Base-by-base conservation (phyloP, 495 filamentous ascomycete species). In the Daldinia caldariorum region DNA sequence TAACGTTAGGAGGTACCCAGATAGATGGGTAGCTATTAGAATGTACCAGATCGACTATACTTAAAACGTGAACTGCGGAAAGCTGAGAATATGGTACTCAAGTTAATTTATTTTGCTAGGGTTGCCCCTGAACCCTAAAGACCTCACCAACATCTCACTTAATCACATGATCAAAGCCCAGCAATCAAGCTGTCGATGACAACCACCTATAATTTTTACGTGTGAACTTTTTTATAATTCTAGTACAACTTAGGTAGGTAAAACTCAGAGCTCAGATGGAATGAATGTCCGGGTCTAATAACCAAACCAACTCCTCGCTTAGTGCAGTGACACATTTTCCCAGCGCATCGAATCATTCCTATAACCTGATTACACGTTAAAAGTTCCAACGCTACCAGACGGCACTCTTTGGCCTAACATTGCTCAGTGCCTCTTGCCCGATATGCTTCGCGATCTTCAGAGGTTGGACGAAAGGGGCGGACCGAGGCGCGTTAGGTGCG, bases 341-440 rank as follows among this genome's bases (percentile, higher is more conserved):
- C 5, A n/a, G 9, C 10, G 16, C 16, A 56, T 37, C 53, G 20
- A 56, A 34, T 22, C 49, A 32, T 53, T n/a, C 53, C 26, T 38
- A 22, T 26, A 16, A 10, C 2, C 16, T 83, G 84, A 94, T 61
- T 85, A 57, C 93, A 92, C 1, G 80, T 83, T 83, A 83, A 20
- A 20, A 83, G 83, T 61, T 86, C 43, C 43, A 47, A 82, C 13
- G 13, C 41, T 60, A 60, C 58, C 58, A 60, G 6, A 60, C 41
- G 35, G 58, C 58, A 34, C 58, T 60, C 41, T 60, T 60, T 13
- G 58, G 58, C 29, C 58, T 60, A 20, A 35, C 58, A 7, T 60
- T 60, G 8, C 12, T 14, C 5, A 60, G 16, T 16, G 58, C 41
- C 41, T 60, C 58, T 22, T 60, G 58, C 13, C 58, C 58, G 38